A percentile compares a stretch with the other conserved stretches of the same genome.
Conservation (phyloP, 139 green algal species). For the Coelastrella sp. region DNA sequence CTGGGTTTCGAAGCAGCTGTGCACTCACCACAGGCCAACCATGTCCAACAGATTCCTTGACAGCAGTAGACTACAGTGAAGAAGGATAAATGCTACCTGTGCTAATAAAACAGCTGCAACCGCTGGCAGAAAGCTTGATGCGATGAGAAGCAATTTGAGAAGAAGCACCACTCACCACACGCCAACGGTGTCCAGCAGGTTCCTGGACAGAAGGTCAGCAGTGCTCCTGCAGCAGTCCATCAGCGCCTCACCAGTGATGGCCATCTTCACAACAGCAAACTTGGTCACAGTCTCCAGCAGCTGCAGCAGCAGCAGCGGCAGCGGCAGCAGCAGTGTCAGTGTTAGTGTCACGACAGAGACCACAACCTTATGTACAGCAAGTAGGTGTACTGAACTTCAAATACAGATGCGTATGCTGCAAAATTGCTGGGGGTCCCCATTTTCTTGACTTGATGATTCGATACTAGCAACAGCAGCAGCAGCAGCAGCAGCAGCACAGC, state of each 20-base stretch:
- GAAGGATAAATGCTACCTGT: too few relatives aligned
- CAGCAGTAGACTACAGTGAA: background rate
- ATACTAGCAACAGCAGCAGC: too few relatives aligned
- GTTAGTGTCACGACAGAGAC: too few relatives aligned
- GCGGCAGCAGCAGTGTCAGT: background rate
- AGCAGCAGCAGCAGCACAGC: too few relatives aligned
- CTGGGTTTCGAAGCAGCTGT: too few relatives aligned
- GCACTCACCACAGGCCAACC: conserved; percentile 17
- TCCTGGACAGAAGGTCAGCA: conserved; percentile 33
- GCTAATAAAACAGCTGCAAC: background rate
- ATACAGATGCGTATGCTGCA: too few relatives aligned
- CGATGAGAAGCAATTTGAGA: background rate
- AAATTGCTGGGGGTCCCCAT: too few relatives aligned
- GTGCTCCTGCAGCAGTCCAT: conserved; percentile 31
- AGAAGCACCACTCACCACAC: background rate
- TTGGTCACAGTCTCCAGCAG: conserved; percentile 40
- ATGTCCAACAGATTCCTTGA: conserved; percentile 43
- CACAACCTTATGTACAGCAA: too few relatives aligned
- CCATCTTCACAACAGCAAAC: conserved; percentile 43
- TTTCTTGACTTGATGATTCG: too few relatives aligned
- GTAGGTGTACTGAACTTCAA: too few relatives aligned
- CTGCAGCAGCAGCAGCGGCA: background rate
- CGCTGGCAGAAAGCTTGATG: background rate
- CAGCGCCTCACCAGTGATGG: conserved; percentile 47
- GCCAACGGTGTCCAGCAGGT: conserved; percentile 42